phyloP scores from a whole-genome alignment of 306 rosid species.

The Quercus engelmannii region DNA sequence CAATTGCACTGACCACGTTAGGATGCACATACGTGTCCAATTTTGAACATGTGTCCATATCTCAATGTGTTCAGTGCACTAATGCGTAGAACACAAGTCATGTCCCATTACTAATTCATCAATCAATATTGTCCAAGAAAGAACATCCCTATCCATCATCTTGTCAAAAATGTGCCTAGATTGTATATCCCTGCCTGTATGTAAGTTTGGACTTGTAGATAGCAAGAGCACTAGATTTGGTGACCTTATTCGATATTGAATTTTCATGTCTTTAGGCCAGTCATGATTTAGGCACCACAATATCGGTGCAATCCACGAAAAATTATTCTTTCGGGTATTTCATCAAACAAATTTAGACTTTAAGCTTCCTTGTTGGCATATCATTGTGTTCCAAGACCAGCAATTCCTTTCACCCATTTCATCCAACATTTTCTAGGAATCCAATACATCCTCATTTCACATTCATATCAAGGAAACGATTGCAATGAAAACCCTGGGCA shows the following conservation, averaged over 20 bases:
- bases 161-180: constrained; percentile 19
- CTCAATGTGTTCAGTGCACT: too few species aligned
- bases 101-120: constrained; percentile 22
- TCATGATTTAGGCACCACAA: constrained; percentile 44
- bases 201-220: constrained; percentile 42
- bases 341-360: constrained; percentile 40
- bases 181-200: constrained; percentile 45
- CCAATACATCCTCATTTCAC: constrained; percentile 50
- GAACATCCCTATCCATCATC: constrained; percentile 57
- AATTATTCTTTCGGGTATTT: constrained; percentile 56
- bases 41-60: too few species aligned
- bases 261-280: constrained; percentile 31
- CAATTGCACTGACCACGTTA: too few species aligned
- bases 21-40: too few species aligned
- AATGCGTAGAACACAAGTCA: too few species aligned
- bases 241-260: constrained; percentile 47
- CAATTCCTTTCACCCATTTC: constrained; percentile 51
- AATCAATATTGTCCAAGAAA: constrained; percentile 73
- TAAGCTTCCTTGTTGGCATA: constrained; percentile 42
- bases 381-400: constrained; percentile 72
- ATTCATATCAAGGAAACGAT: constrained; percentile 54
- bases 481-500: constrained; percentile 39
- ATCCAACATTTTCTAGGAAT: constrained; percentile 52
- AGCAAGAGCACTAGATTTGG: constrained; percentile 46
- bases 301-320: constrained; percentile 50